phyloP scores from a whole-genome alignment of 2,329 filamentous ascomycete genomes.

The Neonectria coccinea region DNA sequence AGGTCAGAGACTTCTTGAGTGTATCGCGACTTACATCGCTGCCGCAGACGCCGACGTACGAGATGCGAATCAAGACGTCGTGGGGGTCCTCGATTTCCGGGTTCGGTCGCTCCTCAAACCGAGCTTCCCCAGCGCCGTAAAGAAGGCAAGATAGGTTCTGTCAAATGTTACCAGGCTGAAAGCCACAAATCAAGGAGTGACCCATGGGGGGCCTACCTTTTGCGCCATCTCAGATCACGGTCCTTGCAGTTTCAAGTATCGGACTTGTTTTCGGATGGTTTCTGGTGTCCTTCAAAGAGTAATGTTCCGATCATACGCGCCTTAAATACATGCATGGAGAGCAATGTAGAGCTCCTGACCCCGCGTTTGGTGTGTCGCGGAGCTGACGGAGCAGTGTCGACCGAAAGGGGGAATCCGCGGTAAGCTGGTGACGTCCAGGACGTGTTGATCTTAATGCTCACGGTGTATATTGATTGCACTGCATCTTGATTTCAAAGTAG shows the following conservation, averaged over 20 bases:
- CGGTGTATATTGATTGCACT: neutral
- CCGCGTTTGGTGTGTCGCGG: neutral
- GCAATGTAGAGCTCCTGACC: neutral
- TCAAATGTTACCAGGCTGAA: neutral
- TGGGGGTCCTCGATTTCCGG: slow-evolving; percentile 42
- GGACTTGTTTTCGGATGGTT: neutral
- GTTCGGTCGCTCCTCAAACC: slow-evolving; percentile 35
- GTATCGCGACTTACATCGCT: slow-evolving; percentile 36
- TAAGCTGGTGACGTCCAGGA: neutral
- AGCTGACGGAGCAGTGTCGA: neutral
- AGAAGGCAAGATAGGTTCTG: slow-evolving; percentile 40
- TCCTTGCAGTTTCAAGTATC: neutral
- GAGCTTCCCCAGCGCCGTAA: slow-evolving; percentile 37
- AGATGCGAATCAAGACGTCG: slow-evolving; percentile 41
- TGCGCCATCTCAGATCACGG: neutral
- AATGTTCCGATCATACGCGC: neutral
- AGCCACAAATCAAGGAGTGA: too few species aligned
- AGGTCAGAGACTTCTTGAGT: neutral
- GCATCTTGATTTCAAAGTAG: neutral
- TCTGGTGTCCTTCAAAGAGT: too few species aligned
- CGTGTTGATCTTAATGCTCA: neutral
- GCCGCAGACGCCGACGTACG: slow-evolving; percentile 46
- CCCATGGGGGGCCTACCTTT: too few species aligned
- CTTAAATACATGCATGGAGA: neutral
- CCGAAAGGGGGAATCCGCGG: neutral